Evolutionary conservation across 2,329 filamentous ascomycete species (phyloP).

Genomic region (Hypoxylon rubiginosum): DNA sequence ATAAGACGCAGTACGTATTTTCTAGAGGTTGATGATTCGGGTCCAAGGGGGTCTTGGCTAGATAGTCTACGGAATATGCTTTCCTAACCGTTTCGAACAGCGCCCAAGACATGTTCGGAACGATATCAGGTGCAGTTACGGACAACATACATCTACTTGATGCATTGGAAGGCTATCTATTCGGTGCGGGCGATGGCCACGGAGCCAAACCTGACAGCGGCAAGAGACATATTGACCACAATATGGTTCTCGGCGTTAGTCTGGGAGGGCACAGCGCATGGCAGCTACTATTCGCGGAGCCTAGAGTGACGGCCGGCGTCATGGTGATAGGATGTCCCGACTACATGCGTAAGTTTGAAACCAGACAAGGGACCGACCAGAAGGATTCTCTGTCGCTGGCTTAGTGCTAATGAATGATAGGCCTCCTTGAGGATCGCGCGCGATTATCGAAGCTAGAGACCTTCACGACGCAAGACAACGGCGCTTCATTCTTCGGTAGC

Average conservation of each 20-base stretch:
- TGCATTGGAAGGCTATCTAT: conserved; percentile 81
- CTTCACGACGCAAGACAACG: conserved; percentile 69
- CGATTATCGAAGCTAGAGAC: conserved; percentile 74
- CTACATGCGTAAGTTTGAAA: conserved; percentile 71
- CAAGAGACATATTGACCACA: conserved; percentile 64
- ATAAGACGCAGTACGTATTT: conserved; percentile 70
- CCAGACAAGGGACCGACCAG: neutral
- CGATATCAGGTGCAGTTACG: conserved; percentile 78
- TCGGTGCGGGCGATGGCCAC: conserved; percentile 57
- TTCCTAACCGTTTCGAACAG: conserved; percentile 11
- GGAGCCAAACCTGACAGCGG: conserved; percentile 50
- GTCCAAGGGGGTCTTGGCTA: neutral
- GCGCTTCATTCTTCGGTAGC: conserved; percentile 79
- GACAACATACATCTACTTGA: conserved; percentile 84
- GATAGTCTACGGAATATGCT: neutral
- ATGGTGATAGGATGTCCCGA: conserved; percentile 92
- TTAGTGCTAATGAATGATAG: conserved; percentile 48
- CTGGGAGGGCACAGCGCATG: conserved; percentile 90
- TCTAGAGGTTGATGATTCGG: conserved; percentile 2
- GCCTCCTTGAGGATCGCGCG: conserved; percentile 83
- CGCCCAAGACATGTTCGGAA: conserved; percentile 91
- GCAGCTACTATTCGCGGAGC: conserved; percentile 84
- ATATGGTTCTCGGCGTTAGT: conserved; percentile 85
- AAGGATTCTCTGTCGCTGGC: neutral
- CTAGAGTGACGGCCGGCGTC: conserved; percentile 81